Evolutionary conservation across 805 yeast genomes (phyloP).

Genomic region (Zygosaccharomyces bisporus): DNA sequence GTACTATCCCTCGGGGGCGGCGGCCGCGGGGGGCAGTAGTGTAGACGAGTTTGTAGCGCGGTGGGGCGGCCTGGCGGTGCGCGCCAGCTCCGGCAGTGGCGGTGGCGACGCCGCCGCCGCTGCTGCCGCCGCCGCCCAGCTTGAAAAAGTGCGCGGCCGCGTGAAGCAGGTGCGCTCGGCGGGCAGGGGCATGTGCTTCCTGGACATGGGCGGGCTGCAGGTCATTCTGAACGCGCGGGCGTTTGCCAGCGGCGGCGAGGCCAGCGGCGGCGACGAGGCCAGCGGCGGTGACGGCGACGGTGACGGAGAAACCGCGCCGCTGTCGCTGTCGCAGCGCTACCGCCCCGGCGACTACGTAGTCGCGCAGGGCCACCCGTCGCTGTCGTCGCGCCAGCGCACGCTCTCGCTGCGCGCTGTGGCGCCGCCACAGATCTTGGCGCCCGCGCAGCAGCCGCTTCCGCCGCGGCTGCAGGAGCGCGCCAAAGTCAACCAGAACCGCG

Average conservation of each 20-base stretch:
- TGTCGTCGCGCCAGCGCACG: slow-evolving; percentile 49
- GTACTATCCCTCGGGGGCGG: slow-evolving; percentile 27
- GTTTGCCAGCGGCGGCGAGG: not conserved
- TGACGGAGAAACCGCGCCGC: not conserved
- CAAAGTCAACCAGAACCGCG: slow-evolving; percentile 62
- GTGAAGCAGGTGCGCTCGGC: slow-evolving; percentile 30
- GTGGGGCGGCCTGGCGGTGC: slow-evolving; percentile 4
- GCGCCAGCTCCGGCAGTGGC: not conserved
- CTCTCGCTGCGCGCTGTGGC: slow-evolving; percentile 58
- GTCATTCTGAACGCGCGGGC: slow-evolving; percentile 22
- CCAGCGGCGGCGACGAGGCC: not conserved
- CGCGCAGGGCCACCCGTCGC: slow-evolving; percentile 66
- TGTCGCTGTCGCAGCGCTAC: slow-evolving; percentile 33
- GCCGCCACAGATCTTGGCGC: slow-evolving; percentile 55
- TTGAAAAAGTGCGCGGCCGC: slow-evolving; percentile 22
- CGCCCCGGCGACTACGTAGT: slow-evolving; percentile 70
- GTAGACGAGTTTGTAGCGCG: slow-evolving; percentile 5
- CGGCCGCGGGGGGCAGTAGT: not conserved
- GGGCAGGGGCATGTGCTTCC: slow-evolving; percentile 35
- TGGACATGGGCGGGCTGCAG: slow-evolving; percentile 28
- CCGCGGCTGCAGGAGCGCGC: slow-evolving; percentile 53
- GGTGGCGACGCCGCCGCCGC: too few species aligned
- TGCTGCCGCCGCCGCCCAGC: slow-evolving; percentile 2
- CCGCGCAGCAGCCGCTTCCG: slow-evolving; percentile 70
- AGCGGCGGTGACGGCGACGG: not conserved